A percentile compares a stretch with the other conserved stretches of the same genome.
Evolutionary conservation across 106 monocot genomes (phyloP).

Genomic region (Acorus calamus): DNA sequence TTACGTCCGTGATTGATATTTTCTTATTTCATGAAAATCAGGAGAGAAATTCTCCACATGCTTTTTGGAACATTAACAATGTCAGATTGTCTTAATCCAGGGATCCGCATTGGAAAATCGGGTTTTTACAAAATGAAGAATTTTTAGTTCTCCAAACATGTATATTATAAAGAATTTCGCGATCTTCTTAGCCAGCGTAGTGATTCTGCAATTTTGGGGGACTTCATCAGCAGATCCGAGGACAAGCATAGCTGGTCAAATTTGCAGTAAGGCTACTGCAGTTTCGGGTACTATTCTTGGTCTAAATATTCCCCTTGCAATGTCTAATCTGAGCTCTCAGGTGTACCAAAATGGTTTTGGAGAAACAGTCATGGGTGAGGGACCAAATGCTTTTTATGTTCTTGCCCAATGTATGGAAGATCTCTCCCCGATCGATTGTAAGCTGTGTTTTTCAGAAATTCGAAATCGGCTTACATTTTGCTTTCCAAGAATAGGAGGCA

Average conservation of each 20-base stretch:
- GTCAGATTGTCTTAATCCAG: too few species aligned
- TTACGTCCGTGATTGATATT: too few species aligned
- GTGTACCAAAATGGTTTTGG: slow-evolving; percentile 40
- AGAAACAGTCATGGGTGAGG: slow-evolving; percentile 18
- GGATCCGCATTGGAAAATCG: too few species aligned
- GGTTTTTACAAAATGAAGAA: too few species aligned
- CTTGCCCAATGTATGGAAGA: slow-evolving; percentile 48
- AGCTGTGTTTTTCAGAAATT: slow-evolving; percentile 51
- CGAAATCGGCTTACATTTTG: slow-evolving; percentile 47
- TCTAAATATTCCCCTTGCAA: slow-evolving; percentile 38
- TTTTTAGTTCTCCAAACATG: too few species aligned
- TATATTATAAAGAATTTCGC: too few species aligned
- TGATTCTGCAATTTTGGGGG: not conserved
- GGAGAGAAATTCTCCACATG: too few species aligned
- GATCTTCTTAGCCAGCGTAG: too few species aligned
- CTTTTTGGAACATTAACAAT: too few species aligned
- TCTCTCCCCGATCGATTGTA: slow-evolving; percentile 35
- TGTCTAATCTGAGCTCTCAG: slow-evolving; percentile 35
- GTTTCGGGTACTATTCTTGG: slow-evolving; percentile 24
- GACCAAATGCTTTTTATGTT: slow-evolving; percentile 36
- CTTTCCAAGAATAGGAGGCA: slow-evolving; percentile 39
- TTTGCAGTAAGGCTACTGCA: slow-evolving; percentile 16
- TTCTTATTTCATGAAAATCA: too few species aligned
- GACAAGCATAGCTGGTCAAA: slow-evolving; percentile 20
- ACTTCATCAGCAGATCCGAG: slow-evolving; percentile 28